Evolutionary conservation across 2,329 filamentous ascomycete species (phyloP), one percentile per base, ranked within the genome.

Genomic region (Clonostachys rosea): DNA sequence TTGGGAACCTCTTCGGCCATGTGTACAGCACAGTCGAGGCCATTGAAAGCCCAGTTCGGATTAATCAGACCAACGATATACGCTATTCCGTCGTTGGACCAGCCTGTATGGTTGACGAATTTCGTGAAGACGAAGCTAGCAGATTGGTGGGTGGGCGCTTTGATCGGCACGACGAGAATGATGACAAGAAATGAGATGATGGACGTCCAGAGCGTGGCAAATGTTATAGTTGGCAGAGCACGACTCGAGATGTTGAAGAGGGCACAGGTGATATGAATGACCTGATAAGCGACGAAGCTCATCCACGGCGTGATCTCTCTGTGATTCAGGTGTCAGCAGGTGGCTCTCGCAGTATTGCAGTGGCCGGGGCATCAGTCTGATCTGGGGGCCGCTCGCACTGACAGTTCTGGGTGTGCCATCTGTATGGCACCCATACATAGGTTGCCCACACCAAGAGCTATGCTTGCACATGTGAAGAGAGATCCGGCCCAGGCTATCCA

Each of bases 191-290:
- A 37, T 6, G 36, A 37, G 16, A 37, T 13, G 36, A 37, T 37
- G 6, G 36, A 37, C 36, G 36, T 37, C 36, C 36, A 37, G 13
- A 37, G 36, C 13, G 36, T 49, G 44, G 60, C 56, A 36, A 60
- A 46, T 16, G 51, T 49, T 3, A 41, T 43, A 17, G 55, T 56
- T 24, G 56, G 56, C 5, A 50, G 24, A 43, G 54, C 56, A 53
- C 54, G 57, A 44, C 53, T 58, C 5, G 58, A 60, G 12, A 61
- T 56, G 18, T 48, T 55, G 0, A 57, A 56, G 16, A 61, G 50
- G 5, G 55, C 18, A 1, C 54, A 57, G 0, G 56, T 13, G 20
- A 58, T 12, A 20, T 59, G 58, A 45, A 61, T 51, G 3, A 58
- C 40, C 42, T 59, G 57, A 30, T 54, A 59, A 6, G 53, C 57